Conservation (phyloP, 2,329 filamentous ascomycete genomes). For the Plectosphaerella cucumerina region DNA sequence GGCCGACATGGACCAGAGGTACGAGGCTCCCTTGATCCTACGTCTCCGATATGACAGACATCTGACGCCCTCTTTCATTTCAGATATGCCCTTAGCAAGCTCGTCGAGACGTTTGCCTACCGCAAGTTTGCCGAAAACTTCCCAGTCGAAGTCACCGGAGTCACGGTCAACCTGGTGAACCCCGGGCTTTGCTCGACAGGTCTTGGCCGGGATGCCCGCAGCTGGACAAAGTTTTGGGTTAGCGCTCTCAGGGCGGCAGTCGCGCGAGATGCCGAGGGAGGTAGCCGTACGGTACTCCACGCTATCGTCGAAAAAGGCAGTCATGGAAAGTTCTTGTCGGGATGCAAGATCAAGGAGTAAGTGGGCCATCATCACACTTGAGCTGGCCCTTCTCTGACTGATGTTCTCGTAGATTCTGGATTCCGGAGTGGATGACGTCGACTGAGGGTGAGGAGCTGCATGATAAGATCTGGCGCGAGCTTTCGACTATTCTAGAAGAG, state of each 20-base stretch:
- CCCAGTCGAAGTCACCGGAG: constrained; percentile 19
- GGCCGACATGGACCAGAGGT: background rate
- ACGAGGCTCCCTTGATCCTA: background rate
- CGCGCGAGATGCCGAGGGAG: constrained; percentile 19
- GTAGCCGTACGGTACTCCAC: constrained; percentile 21
- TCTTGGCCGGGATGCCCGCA: constrained; percentile 5
- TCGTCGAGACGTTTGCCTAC: constrained; percentile 19
- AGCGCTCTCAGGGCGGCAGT: background rate
- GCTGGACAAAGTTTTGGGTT: background rate
- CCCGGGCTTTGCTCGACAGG: constrained; percentile 24
- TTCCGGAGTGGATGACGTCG: background rate
- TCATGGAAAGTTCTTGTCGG: constrained; percentile 20
- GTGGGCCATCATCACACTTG: too few species aligned
- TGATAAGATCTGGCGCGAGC: background rate
- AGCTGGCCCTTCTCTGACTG: too few species aligned
- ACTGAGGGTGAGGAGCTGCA: background rate
- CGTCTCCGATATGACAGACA: background rate
- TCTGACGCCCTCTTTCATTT: background rate
- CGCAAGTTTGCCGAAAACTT: constrained; percentile 19
- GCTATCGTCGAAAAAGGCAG: constrained; percentile 18
- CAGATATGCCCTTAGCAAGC: constrained; percentile 22
- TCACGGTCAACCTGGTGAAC: constrained; percentile 23
- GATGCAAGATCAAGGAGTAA: constrained; percentile 19
- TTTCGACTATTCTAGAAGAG: background rate
- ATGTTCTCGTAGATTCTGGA: background rate